phyloP scores from a whole-genome alignment of 2,329 filamentous ascomycete species.

The Xylaria sp. region DNA sequence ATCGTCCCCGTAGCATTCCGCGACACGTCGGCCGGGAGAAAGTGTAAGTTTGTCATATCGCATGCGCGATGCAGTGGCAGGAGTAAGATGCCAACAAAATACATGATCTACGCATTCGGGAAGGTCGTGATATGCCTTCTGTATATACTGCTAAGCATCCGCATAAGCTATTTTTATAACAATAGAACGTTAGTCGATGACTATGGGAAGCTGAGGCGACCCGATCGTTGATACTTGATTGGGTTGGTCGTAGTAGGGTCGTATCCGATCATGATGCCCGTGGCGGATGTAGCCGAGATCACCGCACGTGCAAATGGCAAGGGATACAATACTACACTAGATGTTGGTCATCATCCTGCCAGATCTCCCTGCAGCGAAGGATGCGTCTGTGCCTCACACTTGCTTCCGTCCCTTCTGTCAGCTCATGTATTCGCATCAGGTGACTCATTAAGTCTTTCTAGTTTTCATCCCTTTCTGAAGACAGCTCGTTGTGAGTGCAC shows the following conservation, averaged over 20 bases:
- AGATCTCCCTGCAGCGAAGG: conserved; percentile 4
- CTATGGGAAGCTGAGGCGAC: neutral
- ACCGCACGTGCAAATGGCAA: neutral
- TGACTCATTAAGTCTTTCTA: neutral
- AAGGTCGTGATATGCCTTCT: neutral
- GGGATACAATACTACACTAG: neutral
- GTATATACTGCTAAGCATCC: neutral
- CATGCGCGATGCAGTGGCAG: neutral
- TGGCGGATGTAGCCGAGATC: neutral
- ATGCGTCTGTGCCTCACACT: conserved; percentile 8
- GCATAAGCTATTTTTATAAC: neutral
- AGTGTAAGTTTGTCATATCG: neutral
- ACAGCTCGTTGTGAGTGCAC: no score
- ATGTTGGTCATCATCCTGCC: neutral
- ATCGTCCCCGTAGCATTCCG: neutral
- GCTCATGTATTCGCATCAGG: neutral
- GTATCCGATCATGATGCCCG: conserved; percentile 2
- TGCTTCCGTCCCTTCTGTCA: conserved; percentile 6
- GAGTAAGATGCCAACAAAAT: neutral
- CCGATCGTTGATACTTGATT: neutral
- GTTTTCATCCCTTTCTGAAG: no score
- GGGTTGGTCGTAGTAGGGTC: conserved; percentile 1
- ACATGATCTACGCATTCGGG: neutral
- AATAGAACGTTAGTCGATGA: neutral
- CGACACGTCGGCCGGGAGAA: neutral